Base-by-base conservation (phyloP, 2,329 filamentous ascomycete species). In the Elsinoe arachidis region DNA sequence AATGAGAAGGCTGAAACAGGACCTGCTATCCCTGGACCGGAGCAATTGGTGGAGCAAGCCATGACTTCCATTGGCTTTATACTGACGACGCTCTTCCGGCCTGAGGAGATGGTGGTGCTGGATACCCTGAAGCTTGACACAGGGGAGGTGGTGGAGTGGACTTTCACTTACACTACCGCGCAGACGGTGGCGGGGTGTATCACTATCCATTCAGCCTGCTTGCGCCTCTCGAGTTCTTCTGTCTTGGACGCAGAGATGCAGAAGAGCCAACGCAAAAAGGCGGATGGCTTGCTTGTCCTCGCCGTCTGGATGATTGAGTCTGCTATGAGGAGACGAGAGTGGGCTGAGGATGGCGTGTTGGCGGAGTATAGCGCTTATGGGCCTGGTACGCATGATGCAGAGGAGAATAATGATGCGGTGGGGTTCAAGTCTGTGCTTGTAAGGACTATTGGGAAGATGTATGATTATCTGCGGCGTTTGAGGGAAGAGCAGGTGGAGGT, bases 341-440 rank as follows among this genome's bases (percentile, higher is more conserved):
- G 66, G 66, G 63, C 66, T 3, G 46, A 34, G 10, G 55, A 63
- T 9, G 65, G 66, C 15, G 60, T 64, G 1, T 56, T 68, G 21
- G 58, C 64, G 2, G 66, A 67, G 39, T 55, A 61, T 7, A 63
- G 62, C 5, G 61, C 63, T 2, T 67, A 63, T 52, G 64, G 64
- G 7, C 61, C 61, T 52, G 63, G 60, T 7, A 61, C 60, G 4
- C 62, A 65, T 19, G 60, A 66, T 35, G 63, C 64, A 1, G 59
- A 41, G 46, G 58, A 64, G 56, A 62, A 65, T 52, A 61, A 64
- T 37, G 65, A 67, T 54, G 59, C 62, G 9, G 64, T 67, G 5
- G 66, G 65, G 5, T 68, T 68, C 61, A 68, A 68, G 55, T 57
- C 58, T 11, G 64, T 67, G 0, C 58, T 67, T 21, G 51, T 68